These are phyloP conservation scores for Aphanomyces cochlioides DNA, from an alignment of 352 stramenopile genomes.

Conservation along the genomic window DNA sequence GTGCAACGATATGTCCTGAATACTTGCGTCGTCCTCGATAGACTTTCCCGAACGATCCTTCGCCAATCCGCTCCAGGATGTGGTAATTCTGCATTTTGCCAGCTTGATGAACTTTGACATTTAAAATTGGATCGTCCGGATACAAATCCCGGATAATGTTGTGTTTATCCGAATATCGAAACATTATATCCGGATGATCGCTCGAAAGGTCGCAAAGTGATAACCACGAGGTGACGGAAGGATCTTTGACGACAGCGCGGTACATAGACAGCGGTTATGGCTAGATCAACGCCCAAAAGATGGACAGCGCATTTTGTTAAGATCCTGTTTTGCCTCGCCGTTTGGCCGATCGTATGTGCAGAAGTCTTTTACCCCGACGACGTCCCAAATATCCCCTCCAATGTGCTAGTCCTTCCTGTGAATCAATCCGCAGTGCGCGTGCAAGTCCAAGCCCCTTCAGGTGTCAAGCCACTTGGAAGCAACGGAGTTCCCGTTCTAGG, in stretches of 20 bases:
- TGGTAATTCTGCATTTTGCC: constrained; percentile 87
- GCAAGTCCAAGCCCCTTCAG: constrained; percentile 22
- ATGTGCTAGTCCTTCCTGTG: constrained; percentile 47
- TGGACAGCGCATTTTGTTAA: background rate
- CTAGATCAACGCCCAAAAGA: background rate
- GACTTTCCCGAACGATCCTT: constrained; percentile 86
- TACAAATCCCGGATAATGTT: background rate
- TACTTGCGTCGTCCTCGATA: constrained; percentile 81
- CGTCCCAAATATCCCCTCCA: constrained; percentile 57
- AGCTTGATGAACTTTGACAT: no score
- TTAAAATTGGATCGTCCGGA: background rate
- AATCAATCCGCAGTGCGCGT: constrained; percentile 48
- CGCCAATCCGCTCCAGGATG: constrained; percentile 90
- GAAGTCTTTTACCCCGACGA: constrained; percentile 56
- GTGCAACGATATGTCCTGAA: constrained; percentile 84
- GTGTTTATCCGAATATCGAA: constrained; percentile 15
- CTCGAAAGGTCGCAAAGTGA: background rate
- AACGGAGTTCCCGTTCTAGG: constrained; percentile 64
- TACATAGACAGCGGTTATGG: background rate
- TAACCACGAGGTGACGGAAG: background rate
- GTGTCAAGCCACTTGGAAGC: constrained; percentile 21
- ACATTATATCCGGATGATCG: constrained; percentile 13
- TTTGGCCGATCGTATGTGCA: background rate
- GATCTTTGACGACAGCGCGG: no score
- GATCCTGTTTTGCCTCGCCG: background rate